Conservation (phyloP, 768 basidiomycete species). For the Tricholomella constricta region DNA sequence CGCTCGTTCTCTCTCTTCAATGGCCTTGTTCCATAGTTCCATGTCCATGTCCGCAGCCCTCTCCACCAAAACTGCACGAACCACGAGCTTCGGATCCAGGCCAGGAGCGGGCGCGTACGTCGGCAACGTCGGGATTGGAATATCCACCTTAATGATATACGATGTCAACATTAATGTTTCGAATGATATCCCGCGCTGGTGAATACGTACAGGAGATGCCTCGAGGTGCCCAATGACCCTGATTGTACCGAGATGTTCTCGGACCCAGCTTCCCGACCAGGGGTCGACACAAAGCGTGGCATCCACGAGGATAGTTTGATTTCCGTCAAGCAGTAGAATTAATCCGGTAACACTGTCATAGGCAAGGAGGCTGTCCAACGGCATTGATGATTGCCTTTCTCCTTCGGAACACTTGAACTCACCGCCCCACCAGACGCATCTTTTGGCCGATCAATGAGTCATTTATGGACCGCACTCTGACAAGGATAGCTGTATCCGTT, state of each 20-base stretch:
- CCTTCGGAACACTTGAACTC: conserved; percentile 16
- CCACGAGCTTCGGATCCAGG: conserved; percentile 46
- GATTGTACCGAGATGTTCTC: conserved; percentile 51
- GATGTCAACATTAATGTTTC: not conserved
- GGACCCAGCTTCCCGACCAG: conserved; percentile 45
- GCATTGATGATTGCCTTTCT: conserved; percentile 1
- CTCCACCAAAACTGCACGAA: conserved; percentile 56
- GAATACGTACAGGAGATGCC: conserved; percentile 16
- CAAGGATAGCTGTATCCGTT: conserved; percentile 48
- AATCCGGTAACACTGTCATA: conserved; percentile 53
- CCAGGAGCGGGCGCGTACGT: conserved; percentile 38
- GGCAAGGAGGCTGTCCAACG: conserved; percentile 49
- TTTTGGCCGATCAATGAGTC: conserved; percentile 48
- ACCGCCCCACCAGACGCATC: conserved; percentile 63
- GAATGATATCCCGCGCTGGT: conserved; percentile 6
- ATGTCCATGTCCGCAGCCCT: conserved; percentile 51
- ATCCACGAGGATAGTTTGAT: conserved; percentile 58
- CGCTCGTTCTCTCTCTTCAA: conserved; percentile 23
- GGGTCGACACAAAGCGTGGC: conserved; percentile 51
- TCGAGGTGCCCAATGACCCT: conserved; percentile 65
- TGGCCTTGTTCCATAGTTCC: conserved; percentile 41
- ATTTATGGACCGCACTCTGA: conserved; percentile 42
- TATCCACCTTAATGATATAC: conserved; percentile 29
- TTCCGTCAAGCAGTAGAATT: conserved; percentile 50
- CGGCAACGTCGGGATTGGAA: conserved; percentile 46